Evolutionary conservation across 2,329 filamentous ascomycete genomes (phyloP), one percentile per base, ranked within the genome.

Genomic region (Tolypocladium tundrense): DNA sequence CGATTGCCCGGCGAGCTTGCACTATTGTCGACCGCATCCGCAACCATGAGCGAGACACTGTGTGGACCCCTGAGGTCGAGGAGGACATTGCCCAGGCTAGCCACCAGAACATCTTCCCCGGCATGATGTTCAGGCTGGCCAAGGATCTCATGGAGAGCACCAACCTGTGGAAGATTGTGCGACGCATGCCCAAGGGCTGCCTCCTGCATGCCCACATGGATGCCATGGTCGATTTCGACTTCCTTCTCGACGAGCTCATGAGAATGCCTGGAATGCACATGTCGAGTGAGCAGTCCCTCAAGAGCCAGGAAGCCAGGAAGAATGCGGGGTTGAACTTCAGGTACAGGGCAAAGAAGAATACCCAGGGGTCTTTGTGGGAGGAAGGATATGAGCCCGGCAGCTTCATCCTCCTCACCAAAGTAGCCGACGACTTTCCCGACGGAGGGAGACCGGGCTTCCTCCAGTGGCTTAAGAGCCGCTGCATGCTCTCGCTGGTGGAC

Each of bases 91-190:
- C 87, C 4, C 80, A 82, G 62, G 75, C 83, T 58, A 76, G 73
- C n/a, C 71, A 84, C 64, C 80, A 84, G 60, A 83, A 85, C 63
- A 76, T 93, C 55, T 90, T 88, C 68, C 91, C 91, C 0, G 92
- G 92, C 13, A 96, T 96, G 88, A 94, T 96, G 88, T 97, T 96
- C 73, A 86, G 83, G 41, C 79, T 93, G 41, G 91, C 91, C 64
- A 93, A 91, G 72, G 82, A 86, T n/a, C 84, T 85, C 42, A 95
- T 96, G 84, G 90, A 96, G 72, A 79, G 79, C 64, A 96, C 90
- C 16, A 86, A 86, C 67, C 78, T 97, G 31, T 97, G 91, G 91
- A 81, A 85, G 62, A 94, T 97, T 65, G 82, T 96, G 19, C 83
- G 86, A 59, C 82, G 78, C 62, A 91, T 97, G 88, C 93, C 93